These are phyloP conservation scores for Grosmannia clavigera DNA, from an alignment of 2,329 filamentous ascomycete genomes.

Conservation along the genomic window DNA sequence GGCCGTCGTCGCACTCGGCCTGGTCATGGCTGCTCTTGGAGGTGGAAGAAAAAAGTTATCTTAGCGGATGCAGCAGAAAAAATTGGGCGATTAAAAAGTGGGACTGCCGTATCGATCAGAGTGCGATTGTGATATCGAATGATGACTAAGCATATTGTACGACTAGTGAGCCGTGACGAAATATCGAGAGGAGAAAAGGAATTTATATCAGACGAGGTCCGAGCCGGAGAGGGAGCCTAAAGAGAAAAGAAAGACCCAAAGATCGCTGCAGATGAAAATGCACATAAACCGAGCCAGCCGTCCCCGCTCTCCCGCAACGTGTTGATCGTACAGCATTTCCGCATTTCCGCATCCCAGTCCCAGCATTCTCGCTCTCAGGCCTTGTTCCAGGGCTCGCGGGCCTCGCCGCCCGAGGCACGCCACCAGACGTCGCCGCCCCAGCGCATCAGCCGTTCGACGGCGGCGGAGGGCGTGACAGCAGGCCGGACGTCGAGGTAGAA, in stretches of 20 bases:
- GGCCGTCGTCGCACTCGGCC: background rate
- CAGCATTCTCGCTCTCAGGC: background rate
- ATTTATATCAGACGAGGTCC: background rate
- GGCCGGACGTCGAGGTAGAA: constrained; percentile 94
- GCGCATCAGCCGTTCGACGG: constrained; percentile 69
- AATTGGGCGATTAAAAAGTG: too few relatives aligned
- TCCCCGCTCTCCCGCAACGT: background rate
- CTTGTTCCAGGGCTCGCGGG: constrained; percentile 27
- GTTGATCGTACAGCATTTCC: background rate
- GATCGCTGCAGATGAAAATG: background rate
- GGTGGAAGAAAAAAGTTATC: background rate
- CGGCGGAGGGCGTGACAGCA: constrained; percentile 67
- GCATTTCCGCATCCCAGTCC: background rate
- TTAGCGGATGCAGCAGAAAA: too few relatives aligned
- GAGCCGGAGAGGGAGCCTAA: too few relatives aligned
- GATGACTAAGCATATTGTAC: too few relatives aligned
- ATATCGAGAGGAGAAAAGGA: background rate
- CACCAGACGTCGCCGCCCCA: constrained; percentile 96
- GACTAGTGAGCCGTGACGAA: too few relatives aligned
- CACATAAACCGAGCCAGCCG: background rate
- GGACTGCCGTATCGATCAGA: too few relatives aligned
- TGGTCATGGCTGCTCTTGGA: background rate
- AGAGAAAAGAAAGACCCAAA: background rate
- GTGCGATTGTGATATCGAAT: too few relatives aligned
- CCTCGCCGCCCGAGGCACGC: constrained; percentile 64